phyloP scores from a whole-genome alignment of 2,329 filamentous ascomycete species.

The Myriosclerotinia duriaeana region DNA sequence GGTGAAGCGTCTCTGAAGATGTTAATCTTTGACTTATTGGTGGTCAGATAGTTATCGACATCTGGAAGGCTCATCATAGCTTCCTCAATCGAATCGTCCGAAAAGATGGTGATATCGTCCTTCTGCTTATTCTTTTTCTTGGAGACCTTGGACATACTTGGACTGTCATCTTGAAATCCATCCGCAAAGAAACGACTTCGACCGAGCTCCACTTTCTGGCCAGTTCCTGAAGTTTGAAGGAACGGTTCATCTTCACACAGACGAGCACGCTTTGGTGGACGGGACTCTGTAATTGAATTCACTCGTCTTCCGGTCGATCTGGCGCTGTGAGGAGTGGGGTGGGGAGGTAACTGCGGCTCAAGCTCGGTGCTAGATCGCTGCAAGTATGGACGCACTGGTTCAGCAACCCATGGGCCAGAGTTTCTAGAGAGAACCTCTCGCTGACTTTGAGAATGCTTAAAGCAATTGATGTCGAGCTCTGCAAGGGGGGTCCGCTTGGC shows the following conservation, averaged over 20 bases:
- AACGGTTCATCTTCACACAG: slow-evolving; percentile 49
- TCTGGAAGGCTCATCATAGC: slow-evolving; percentile 49
- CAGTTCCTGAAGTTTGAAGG: slow-evolving; percentile 32
- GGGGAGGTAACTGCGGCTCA: slow-evolving; percentile 41
- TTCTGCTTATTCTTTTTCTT: slow-evolving; percentile 45
- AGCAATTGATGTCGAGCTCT: slow-evolving; percentile 66
- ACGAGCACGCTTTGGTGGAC: slow-evolving; percentile 51
- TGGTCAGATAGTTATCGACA: slow-evolving; percentile 30
- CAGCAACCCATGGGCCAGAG: slow-evolving; percentile 55
- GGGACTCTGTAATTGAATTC: slow-evolving; percentile 44
- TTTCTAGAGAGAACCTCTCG: slow-evolving; percentile 57
- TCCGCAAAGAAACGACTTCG: slow-evolving; percentile 51
- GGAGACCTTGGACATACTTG: slow-evolving; percentile 41
- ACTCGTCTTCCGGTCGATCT: slow-evolving; percentile 45
- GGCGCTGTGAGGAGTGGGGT: slow-evolving; percentile 42
- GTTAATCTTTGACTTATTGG: slow-evolving; percentile 30
- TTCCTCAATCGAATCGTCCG: slow-evolving; percentile 53
- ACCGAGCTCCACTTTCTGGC: slow-evolving; percentile 39
- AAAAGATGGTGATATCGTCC: slow-evolving; percentile 50
- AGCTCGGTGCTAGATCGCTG: slow-evolving; percentile 32
- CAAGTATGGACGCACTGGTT: slow-evolving; percentile 43
- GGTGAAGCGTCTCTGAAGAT: slow-evolving; percentile 27
- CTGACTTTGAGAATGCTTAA: slow-evolving; percentile 66
- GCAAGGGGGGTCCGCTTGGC: slow-evolving; percentile 61
- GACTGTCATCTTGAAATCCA: slow-evolving; percentile 41